Conservation (phyloP, 179 eudicot genomes). For the Silene vulgaris region DNA sequence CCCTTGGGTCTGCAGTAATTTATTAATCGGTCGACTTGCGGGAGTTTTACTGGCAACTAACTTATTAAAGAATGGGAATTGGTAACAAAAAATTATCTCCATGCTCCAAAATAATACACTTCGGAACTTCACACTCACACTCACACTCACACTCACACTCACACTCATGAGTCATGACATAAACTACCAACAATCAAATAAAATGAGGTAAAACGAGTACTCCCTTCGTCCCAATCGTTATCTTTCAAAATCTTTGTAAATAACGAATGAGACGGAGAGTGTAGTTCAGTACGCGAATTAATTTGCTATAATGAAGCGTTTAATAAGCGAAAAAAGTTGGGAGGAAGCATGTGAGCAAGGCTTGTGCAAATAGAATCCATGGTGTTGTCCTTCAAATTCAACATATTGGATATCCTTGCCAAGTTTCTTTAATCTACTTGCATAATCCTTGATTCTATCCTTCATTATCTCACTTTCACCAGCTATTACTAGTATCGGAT, state of each 20-base stretch:
- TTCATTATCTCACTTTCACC: constrained; percentile 54
- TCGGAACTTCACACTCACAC: not conserved
- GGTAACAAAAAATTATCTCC: not conserved
- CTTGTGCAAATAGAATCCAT: constrained; percentile 44
- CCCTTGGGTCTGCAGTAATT: no score
- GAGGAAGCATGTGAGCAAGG: constrained; percentile 34
- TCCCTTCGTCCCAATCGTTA: no score
- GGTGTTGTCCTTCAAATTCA: constrained; percentile 46
- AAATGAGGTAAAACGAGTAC: no score
- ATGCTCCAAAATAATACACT: not conserved
- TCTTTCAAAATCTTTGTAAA: not conserved
- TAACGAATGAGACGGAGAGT: not conserved
- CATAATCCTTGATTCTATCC: constrained; percentile 53
- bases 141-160: not conserved
- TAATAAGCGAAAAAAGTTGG: constrained; percentile 28
- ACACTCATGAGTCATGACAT: not conserved
- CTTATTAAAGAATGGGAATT: no score
- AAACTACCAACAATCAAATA: not conserved
- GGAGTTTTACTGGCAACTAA: no score
- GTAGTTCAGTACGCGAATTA: not conserved
- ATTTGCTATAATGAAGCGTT: constrained; percentile 27
- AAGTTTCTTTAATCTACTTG: constrained; percentile 33
- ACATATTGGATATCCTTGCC: constrained; percentile 41
- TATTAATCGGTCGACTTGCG: no score
- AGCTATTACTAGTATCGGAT: constrained; percentile 41